phyloP scores from a whole-genome alignment of 495 filamentous ascomycete species.

The Copromyces sp. region DNA sequence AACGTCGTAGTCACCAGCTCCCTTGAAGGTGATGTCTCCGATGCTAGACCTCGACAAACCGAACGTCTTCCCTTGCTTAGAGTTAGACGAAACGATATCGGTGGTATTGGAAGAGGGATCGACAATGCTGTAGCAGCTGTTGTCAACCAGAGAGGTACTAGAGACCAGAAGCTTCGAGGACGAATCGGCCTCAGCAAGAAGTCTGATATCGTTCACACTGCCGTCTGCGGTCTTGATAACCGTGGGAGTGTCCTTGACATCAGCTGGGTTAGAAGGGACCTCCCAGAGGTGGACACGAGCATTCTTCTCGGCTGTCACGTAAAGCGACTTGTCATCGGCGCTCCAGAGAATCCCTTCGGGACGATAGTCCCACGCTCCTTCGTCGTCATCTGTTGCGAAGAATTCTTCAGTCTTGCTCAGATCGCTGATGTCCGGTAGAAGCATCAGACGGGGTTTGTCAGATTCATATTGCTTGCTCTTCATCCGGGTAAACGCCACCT shows the following conservation, averaged over 20 bases:
- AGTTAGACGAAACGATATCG: constrained; percentile 52
- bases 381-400: constrained; percentile 50
- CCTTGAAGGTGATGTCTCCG: constrained; percentile 61
- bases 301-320: constrained; percentile 55
- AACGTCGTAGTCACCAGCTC: constrained; percentile 43
- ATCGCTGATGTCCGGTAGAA: constrained; percentile 49
- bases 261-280: constrained; percentile 42
- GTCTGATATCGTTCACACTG: constrained; percentile 47
- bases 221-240: constrained; percentile 48
- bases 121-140: constrained; percentile 53
- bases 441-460: constrained; percentile 71
- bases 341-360: constrained; percentile 58
- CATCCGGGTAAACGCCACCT: constrained; percentile 76
- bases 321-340: constrained; percentile 51
- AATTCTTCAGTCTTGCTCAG: constrained; percentile 53
- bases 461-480: constrained; percentile 75
- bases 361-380: constrained; percentile 57
- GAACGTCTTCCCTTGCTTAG: constrained; percentile 57
- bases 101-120: constrained; percentile 37
- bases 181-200: constrained; percentile 36
- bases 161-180: constrained; percentile 52
- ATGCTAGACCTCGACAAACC: constrained; percentile 53
- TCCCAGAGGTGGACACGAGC: constrained; percentile 56
- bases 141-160: constrained; percentile 57
- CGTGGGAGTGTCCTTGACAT: constrained; percentile 44